These are phyloP conservation scores for Ramaria sp. DNA, from an alignment of 768 basidiomycete species.

Conservation along the genomic window DNA sequence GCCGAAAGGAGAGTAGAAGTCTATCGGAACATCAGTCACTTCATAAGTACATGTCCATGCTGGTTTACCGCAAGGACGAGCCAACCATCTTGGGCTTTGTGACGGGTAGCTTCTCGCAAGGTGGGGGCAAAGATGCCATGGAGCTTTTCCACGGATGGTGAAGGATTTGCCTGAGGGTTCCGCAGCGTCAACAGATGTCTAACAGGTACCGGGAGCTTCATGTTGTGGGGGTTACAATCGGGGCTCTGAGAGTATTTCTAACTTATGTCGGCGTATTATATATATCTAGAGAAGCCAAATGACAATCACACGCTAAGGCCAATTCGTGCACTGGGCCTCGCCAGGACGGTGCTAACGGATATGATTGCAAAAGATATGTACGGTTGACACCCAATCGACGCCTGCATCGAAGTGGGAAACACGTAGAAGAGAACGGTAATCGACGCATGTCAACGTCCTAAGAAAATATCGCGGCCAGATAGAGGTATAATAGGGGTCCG, in stretches of 20 bases:
- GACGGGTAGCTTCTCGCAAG: constrained; percentile 51
- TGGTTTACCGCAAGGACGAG: constrained; percentile 45
- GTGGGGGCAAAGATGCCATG: constrained; percentile 49
- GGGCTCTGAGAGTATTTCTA: too few relatives aligned
- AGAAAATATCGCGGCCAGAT: background rate
- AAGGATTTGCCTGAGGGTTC: constrained; percentile 47
- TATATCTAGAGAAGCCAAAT: too few relatives aligned
- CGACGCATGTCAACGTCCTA: background rate
- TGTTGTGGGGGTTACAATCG: background rate
- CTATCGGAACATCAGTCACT: too few relatives aligned
- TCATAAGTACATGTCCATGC: background rate
- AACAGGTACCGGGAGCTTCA: constrained; percentile 44
- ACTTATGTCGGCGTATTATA: too few relatives aligned
- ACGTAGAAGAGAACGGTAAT: background rate
- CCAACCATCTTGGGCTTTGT: constrained; percentile 69
- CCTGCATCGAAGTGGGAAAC: background rate
- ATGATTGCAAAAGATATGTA: too few relatives aligned
- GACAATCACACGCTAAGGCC: too few relatives aligned
- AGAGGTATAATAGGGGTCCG: constrained; percentile 3
- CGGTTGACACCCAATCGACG: too few relatives aligned
- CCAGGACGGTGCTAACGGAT: too few relatives aligned
- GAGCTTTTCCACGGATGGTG: constrained; percentile 44
- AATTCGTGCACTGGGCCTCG: too few relatives aligned
- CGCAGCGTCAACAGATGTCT: constrained; percentile 66
- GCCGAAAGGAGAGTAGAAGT: too few relatives aligned